Base-by-base conservation (phyloP, 495 filamentous ascomycete genomes). In the Rhizodiscina lignyota region DNA sequence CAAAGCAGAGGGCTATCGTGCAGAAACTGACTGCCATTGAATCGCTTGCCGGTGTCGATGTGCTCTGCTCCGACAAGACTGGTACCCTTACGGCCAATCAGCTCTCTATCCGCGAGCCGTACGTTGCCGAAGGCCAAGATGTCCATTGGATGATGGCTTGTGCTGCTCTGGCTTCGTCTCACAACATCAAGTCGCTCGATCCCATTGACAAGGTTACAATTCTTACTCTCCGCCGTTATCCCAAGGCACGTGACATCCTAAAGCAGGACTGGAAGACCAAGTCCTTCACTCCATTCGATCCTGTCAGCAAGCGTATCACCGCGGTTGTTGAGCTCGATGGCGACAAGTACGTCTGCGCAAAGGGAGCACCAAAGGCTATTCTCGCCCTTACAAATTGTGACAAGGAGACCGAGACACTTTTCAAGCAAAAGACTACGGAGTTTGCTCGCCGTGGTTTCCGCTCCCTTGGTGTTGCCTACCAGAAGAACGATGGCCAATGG, bases 121-220 rank as follows among this genome's bases (percentile, higher is more conserved):
- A 75, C 59, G 72, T 78, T 52, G 67, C 72, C 39, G 75, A 79
- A 59, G 76, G 74, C 54, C 67, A 77, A 47, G 74, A 79, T 61
- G 69, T 79, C 56, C 74, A 79, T 62, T 81, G 75, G 74, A 78
- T 79, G 74, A 78, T 81, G 74, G 74, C 74, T 40, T 72, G 77
- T 40, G 75, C 76, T 32, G 76, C 74, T 41, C 67, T 81, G 35
- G 76, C 76, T 39, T 81, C 76, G 30, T 79, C 75, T 39, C 75
- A 81, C 61, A 81, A 79, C 60, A 61, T 77, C 55, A 81, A 79
- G 63, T 76, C 75, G 48, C 65, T 81, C 32, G 75, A 81, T 51
- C 76, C 75, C 47, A 79, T 81, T 53, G 76, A 81, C 58, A 81
- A 81, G 56, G 72, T 79, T 42, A 81, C 74, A 18, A 72, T 79